Evolutionary conservation across 331 rosid species (phyloP).

Genomic region (Stylosanthes scabra): DNA sequence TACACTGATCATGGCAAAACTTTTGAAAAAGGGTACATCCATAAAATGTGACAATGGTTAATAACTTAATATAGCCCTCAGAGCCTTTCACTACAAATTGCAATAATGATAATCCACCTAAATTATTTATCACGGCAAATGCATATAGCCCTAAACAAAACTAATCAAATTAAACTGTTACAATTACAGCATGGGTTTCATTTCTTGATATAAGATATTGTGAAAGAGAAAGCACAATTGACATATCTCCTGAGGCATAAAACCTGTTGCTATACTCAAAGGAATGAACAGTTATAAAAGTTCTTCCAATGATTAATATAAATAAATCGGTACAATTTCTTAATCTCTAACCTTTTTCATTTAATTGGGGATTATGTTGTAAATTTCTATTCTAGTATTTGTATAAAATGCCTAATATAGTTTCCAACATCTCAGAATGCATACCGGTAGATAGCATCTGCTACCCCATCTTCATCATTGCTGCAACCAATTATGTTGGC

Average conservation of each 20-base stretch:
- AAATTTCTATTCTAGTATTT: constrained; percentile 6
- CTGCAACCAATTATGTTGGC: constrained; percentile 80
- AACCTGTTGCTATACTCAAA: constrained; percentile 6
- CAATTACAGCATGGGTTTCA: neutral
- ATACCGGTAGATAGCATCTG: constrained; percentile 88
- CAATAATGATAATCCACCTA: neutral
- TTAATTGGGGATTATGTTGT: constrained; percentile 29
- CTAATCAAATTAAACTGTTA: constrained; percentile 9
- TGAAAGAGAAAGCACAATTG: constrained; percentile 19
- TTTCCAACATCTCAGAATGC: constrained; percentile 64
- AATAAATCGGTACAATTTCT: constrained; percentile 22
- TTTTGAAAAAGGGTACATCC: neutral
- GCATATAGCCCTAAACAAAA: neutral
- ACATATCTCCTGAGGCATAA: constrained; percentile 26
- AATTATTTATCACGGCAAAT: constrained; percentile 14
- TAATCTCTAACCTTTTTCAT: constrained; percentile 16
- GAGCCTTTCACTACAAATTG: neutral
- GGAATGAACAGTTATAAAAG: constrained; percentile 1
- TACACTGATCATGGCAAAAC: neutral
- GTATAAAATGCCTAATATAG: constrained; percentile 30
- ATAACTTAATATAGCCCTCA: neutral
- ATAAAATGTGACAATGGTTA: neutral
- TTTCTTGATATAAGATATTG: constrained; percentile 18
- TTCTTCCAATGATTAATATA: constrained; percentile 16
- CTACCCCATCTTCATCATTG: constrained; percentile 94